A percentile compares a stretch with the other conserved stretches of the same genome.
phyloP scores from a whole-genome alignment of 2,329 filamentous ascomycete species.

The Leptoxyphium fumago region DNA sequence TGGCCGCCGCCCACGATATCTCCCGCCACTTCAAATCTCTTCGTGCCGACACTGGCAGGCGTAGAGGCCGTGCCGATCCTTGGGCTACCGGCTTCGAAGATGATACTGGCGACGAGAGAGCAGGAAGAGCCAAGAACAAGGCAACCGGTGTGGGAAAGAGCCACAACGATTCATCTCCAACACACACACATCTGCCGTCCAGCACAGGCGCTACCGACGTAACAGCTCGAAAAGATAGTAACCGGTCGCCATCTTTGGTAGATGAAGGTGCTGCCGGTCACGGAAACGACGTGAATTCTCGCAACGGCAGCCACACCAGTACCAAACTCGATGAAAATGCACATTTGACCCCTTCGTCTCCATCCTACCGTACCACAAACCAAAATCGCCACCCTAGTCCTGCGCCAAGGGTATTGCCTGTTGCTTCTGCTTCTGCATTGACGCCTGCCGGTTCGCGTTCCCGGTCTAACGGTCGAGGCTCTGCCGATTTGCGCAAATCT shows the following conservation, averaged over 20 bases:
- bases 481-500: conserved; percentile 3
- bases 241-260: not conserved
- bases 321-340: not conserved
- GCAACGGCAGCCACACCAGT: not conserved
- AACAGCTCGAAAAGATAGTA: not conserved
- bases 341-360: not conserved
- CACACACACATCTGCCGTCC: not conserved
- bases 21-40: conserved; percentile 18
- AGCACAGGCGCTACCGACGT: not conserved
- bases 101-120: conserved; percentile 15
- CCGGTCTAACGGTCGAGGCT: not conserved
- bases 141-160: not conserved
- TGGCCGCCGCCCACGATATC: conserved; percentile 19
- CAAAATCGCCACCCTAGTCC: conserved; percentile 16
- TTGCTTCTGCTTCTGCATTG: conserved; percentile 1
- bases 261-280: too few relatives aligned
- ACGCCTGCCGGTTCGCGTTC: conserved; percentile 4
- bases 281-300: not conserved
- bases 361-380: not conserved
- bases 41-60: conserved; percentile 17
- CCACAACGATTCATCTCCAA: not conserved
- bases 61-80: conserved; percentile 13
- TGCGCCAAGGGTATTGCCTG: conserved; percentile 9
- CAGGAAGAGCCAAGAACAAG: conserved; percentile 12
- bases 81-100: conserved; percentile 21